These are phyloP conservation scores for Ramalina intermedia DNA, from an alignment of 495 filamentous ascomycete genomes.

Conservation along the genomic window DNA sequence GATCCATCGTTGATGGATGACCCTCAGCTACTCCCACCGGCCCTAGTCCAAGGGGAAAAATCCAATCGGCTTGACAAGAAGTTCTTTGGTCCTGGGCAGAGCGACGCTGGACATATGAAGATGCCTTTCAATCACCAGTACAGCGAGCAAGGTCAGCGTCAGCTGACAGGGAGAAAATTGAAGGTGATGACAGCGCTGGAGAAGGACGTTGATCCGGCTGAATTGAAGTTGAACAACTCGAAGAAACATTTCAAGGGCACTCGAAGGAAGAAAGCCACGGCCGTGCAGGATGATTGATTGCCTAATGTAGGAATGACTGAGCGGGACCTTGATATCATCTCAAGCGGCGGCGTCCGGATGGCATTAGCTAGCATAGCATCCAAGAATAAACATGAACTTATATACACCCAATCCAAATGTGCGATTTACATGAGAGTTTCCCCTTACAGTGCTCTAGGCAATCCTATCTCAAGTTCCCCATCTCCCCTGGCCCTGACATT, in stretches of 20 bases:
- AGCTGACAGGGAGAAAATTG: slow-evolving; percentile 70
- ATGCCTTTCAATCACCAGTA: slow-evolving; percentile 81
- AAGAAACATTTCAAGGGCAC: slow-evolving; percentile 96
- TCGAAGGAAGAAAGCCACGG: slow-evolving; percentile 25
- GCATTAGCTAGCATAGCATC: too few species aligned
- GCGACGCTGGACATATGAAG: slow-evolving; percentile 48
- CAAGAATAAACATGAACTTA: too few species aligned
- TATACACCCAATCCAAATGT: too few species aligned
- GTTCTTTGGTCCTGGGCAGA: slow-evolving; percentile 62
- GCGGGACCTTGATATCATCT: too few species aligned
- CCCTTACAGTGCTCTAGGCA: too few species aligned
- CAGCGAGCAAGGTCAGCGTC: slow-evolving; percentile 68
- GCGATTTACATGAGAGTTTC: too few species aligned
- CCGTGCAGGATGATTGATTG: slow-evolving; percentile 2
- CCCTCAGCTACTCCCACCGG: slow-evolving; percentile 16
- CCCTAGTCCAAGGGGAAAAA: slow-evolving; percentile 41
- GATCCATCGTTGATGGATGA: slow-evolving; percentile 26
- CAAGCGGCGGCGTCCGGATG: too few species aligned
- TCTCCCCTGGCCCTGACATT: too few species aligned
- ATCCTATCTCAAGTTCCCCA: too few species aligned
- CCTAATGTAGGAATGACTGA: too few species aligned
- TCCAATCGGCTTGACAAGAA: slow-evolving; percentile 64
- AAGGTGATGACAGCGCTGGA: slow-evolving; percentile 74
- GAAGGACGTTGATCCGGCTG: slow-evolving; percentile 68
- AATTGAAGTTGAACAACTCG: slow-evolving; percentile 47